Percentiles rank a stretch among this genome's conserved stretches.
These are phyloP conservation scores for Cercospora zeina DNA, from an alignment of 2,329 filamentous ascomycete genomes.

Conservation along the genomic window DNA sequence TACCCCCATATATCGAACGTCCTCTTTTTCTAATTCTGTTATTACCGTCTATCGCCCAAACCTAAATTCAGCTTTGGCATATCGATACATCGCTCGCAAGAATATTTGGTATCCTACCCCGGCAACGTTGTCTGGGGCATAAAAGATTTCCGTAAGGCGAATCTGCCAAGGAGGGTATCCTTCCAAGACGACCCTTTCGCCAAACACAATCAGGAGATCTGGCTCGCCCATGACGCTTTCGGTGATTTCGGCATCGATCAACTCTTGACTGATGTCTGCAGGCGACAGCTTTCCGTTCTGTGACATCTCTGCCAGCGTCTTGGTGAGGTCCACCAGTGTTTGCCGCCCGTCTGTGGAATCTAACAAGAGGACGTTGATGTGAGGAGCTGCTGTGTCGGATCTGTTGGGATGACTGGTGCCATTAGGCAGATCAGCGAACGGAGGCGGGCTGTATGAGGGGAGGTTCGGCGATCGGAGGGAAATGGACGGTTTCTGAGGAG, in stretches of 20 bases:
- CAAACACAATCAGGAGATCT: slow-evolving; percentile 84
- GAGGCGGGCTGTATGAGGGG: slow-evolving; percentile 55
- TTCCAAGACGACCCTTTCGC: slow-evolving; percentile 76
- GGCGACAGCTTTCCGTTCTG: slow-evolving; percentile 81
- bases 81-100: slow-evolving; percentile 78
- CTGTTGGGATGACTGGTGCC: slow-evolving; percentile 41
- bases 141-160: slow-evolving; percentile 89
- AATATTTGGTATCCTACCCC: slow-evolving; percentile 94
- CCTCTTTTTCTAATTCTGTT: slow-evolving; percentile 33
- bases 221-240: slow-evolving; percentile 81
- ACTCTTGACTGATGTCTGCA: slow-evolving; percentile 77
- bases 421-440: slow-evolving; percentile 29
- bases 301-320: slow-evolving; percentile 91
- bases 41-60: slow-evolving; percentile 59
- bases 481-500: slow-evolving; percentile 65
- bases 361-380: slow-evolving; percentile 71
- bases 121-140: slow-evolving; percentile 45
- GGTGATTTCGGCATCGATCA: slow-evolving; percentile 85
- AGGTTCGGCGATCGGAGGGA: slow-evolving; percentile 72
- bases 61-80: slow-evolving; percentile 83
- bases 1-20: slow-evolving; percentile 12
- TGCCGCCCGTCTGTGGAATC: slow-evolving; percentile 87
- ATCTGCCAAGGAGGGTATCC: slow-evolving; percentile 98
- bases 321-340: slow-evolving; percentile 91
- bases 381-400: slow-evolving; percentile 37